Base-by-base conservation (phyloP, 805 yeast genomes). In the Candida nitratophila region DNA sequence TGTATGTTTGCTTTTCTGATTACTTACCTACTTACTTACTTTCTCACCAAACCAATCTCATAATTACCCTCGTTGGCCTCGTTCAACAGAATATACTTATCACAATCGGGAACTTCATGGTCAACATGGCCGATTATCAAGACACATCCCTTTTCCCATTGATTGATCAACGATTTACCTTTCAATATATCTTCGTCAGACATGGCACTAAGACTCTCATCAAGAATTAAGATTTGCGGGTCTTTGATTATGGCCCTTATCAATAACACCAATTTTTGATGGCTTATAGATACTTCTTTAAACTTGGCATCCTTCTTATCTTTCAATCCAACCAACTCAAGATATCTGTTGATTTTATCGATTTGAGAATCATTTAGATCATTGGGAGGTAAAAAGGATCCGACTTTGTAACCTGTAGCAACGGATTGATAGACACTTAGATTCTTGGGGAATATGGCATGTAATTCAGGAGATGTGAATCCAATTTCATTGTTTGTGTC, bases 151-250 rank as follows among this genome's bases (percentile, higher is more conserved):
- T 49, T 50, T 2, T 76, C 73, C 75, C 81, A 80, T 40, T 66
- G 56, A 32, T 74, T 64, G 15, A 78, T 60, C 7, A 79, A 52
- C 29, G 67, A 65, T 51, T 80, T 80, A 44, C 88, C 83, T 40
- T 65, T 69, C 34, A 68, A 68, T 47, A 82, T 69, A 30, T 76
- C 71, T 19, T 70, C 75, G 43, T 79, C 81, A 34, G 83, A 86
- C 93, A 91, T 86, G 15, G 89, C 95, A 20, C 96, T 86, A 46
- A 91, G 78, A 0, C 98, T 95, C 66, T 91, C 99, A 62, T 91
- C 99, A 2, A 91, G 67, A 39, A 91, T 83, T 42, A 91, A 68
- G 1, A 91, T 65, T 40, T 77, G 75, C 0, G 99, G 99, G 49
- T 77, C 68, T 59, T 86, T 87, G 36, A 87, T 71, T 16, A 91